Percentiles rank a stretch among this genome's conserved stretches.
Conservation (phyloP, 345 rosid species). For the Populus ilicifolia region DNA sequence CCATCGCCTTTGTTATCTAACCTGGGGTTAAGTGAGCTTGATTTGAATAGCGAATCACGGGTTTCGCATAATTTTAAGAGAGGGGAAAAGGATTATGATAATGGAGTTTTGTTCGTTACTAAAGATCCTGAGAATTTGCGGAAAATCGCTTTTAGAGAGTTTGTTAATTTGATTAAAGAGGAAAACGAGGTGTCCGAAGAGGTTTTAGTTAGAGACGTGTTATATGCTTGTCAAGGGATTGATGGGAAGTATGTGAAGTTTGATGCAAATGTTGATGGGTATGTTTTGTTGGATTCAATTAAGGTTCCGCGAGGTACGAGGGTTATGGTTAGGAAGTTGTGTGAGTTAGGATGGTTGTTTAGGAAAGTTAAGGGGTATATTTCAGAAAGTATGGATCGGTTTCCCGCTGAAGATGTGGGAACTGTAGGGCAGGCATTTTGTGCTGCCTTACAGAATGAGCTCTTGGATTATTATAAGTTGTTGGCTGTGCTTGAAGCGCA, state of each 20-base stretch:
- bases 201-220: constrained; percentile 80
- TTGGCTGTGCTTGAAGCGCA: constrained; percentile 87
- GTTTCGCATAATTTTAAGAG: constrained; percentile 27
- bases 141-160: constrained; percentile 76
- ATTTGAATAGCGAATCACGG: constrained; percentile 26
- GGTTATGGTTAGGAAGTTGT: constrained; percentile 69
- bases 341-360: constrained; percentile 95
- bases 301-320: constrained; percentile 72
- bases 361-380: constrained; percentile 78
- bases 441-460: constrained; percentile 90
- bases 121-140: constrained; percentile 79
- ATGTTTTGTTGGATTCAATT: constrained; percentile 48
- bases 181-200: constrained; percentile 91
- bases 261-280: constrained; percentile 60
- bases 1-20: constrained; percentile 56
- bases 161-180: constrained; percentile 57
- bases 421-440: constrained; percentile 95
- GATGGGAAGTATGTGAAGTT: constrained; percentile 86
- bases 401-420: constrained; percentile 80
- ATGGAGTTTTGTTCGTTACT: constrained; percentile 68
- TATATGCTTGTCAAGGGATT: constrained; percentile 90
- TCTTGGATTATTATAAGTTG: constrained; percentile 78
- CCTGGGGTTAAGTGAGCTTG: constrained; percentile 38
- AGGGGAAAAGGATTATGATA: constrained; percentile 46
- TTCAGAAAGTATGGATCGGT: constrained; percentile 70